A percentile compares a stretch with the other conserved stretches of the same genome.
Conservation (phyloP, 257 asterid species). For the Prunella vulgaris region DNA sequence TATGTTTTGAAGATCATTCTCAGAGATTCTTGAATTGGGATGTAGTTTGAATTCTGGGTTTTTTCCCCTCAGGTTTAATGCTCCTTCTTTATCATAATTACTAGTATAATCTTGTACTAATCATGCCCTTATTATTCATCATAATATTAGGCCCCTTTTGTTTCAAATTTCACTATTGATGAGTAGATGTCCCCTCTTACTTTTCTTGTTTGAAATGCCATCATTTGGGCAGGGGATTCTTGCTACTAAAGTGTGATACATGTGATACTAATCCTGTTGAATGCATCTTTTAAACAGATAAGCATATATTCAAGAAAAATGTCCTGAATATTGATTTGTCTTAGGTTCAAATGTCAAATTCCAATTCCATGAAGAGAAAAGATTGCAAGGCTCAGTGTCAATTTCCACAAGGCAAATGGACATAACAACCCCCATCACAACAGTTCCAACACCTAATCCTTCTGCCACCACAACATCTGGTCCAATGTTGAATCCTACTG, state of each 20-base stretch:
- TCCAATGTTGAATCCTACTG: constrained; percentile 45
- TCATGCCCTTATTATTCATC: not conserved
- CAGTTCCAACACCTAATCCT: constrained; percentile 56
- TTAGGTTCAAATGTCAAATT: not conserved
- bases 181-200: constrained; percentile 10
- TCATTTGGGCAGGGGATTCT: not conserved
- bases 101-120: not conserved
- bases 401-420: constrained; percentile 34
- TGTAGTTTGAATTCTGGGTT: not conserved
- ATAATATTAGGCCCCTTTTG: not conserved
- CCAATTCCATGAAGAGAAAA: not conserved
- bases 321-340: constrained; percentile 13
- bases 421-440: constrained; percentile 56
- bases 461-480: constrained; percentile 33
- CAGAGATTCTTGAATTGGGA: not conserved
- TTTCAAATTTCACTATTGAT: constrained; percentile 15
- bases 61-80: not conserved
- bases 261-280: not conserved
- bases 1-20: too few species aligned
- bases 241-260: constrained; percentile 13
- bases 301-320: not conserved
- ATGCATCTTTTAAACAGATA: not conserved
- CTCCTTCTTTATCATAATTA: not conserved
- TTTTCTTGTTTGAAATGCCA: constrained; percentile 10
- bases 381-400: constrained; percentile 3